Base-by-base conservation (phyloP, 768 basidiomycete genomes). In the Cystobasidium tubakii region DNA sequence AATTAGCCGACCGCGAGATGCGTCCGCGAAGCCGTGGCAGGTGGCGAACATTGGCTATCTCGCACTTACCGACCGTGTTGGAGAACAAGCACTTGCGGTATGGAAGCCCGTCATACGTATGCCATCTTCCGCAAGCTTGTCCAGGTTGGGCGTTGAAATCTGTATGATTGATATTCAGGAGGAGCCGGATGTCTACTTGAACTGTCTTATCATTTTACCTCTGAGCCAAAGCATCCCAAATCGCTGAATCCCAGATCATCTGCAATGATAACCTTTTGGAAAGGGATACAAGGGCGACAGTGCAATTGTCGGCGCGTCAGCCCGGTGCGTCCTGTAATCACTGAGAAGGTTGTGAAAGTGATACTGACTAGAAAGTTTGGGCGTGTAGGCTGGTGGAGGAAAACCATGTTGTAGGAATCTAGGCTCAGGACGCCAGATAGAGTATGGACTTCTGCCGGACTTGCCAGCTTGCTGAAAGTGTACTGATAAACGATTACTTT, bases 191-290 rank as follows among this genome's bases (percentile, higher is more conserved):
- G n/a, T n/a, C n/a, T n/a, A n/a, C n/a, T n/a, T n/a, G n/a, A n/a
- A n/a, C n/a, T n/a, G n/a, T n/a, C n/a, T n/a, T n/a, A n/a, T n/a
- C n/a, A n/a, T n/a, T n/a, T n/a, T n/a, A n/a, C n/a, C n/a, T n/a
- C n/a, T n/a, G n/a, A n/a, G n/a, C 53, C 53, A 55, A 55, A 55
- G 53, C 53, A 55, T 23, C 53, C 53, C 53, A 55, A 55, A n/a
- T 55, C 53, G 27, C 53, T 55, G 53, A 9, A 55, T 9, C 53
- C 53, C n/a, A 55, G 27, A 55, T 55, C 53, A 55, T 55, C 53
- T n/a, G 53, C 53, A 7, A 55, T 6, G 53, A 55, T 55, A 7
- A 55, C n/a, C 53, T 55, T 9, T 23, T 55, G 27, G 53, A 29
- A 55, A n/a, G 7, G 53, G 7, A 7, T 55, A 6, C 53, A 55